Percentiles rank a stretch among this genome's conserved stretches.
Conservation (phyloP, 2,329 filamentous ascomycete genomes). For the Sporothrix brasiliensis region DNA sequence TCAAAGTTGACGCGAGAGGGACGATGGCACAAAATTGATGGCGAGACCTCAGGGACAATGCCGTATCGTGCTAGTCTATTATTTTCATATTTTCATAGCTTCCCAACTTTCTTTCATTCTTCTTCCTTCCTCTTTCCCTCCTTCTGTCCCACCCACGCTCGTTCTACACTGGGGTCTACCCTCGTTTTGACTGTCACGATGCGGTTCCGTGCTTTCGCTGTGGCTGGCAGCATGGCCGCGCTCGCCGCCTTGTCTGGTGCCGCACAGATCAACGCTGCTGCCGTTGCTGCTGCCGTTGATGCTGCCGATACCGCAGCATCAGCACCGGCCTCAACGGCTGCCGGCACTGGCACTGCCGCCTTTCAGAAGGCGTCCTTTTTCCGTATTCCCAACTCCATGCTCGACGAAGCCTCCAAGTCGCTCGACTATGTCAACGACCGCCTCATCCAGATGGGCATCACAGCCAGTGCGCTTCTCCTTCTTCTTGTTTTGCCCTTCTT, state of each 20-base stretch:
- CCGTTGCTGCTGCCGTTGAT: not conserved
- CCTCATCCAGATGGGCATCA: not conserved
- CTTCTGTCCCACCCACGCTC: too few relatives aligned
- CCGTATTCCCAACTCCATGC: slow-evolving; percentile 2
- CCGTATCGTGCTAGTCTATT: too few relatives aligned
- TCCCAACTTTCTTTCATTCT: too few relatives aligned
- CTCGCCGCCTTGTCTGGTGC: not conserved
- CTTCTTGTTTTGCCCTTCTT: not conserved
- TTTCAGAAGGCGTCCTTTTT: not conserved
- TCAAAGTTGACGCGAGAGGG: too few relatives aligned
- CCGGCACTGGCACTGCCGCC: not conserved
- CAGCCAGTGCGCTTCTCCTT: not conserved
- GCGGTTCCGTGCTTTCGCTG: not conserved
- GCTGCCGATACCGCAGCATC: not conserved
- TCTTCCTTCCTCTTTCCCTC: too few relatives aligned
- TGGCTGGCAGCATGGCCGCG: not conserved
- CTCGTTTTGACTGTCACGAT: not conserved
- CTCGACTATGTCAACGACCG: slow-evolving; percentile 15
- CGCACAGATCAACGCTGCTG: not conserved
- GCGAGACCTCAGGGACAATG: too few relatives aligned
- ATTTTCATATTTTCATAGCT: too few relatives aligned
- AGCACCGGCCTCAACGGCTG: not conserved
- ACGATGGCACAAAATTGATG: too few relatives aligned
- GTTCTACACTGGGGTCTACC: too few relatives aligned
- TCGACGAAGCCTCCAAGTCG: slow-evolving; percentile 20